Percentiles rank a stretch among this genome's conserved stretches.
phyloP scores from a whole-genome alignment of 1,284 basidiomycete genomes.

The Agaricales sp. region DNA sequence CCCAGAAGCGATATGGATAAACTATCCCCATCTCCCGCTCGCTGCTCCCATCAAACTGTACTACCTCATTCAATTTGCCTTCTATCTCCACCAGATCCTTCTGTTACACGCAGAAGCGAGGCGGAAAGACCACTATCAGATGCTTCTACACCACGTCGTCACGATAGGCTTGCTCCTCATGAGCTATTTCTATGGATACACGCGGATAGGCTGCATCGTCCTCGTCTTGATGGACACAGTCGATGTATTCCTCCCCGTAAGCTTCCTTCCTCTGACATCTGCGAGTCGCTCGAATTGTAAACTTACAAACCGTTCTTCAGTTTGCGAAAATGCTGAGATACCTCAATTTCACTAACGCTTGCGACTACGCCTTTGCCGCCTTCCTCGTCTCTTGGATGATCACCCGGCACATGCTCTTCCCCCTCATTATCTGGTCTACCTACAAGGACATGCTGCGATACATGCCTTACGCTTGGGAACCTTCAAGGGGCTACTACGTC shows the following conservation, averaged over 20 bases:
- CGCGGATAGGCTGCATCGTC: slow-evolving; percentile 80
- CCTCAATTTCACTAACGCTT: slow-evolving; percentile 53
- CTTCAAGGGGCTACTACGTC: slow-evolving; percentile 47
- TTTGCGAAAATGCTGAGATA: slow-evolving; percentile 93
- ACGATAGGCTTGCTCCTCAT: slow-evolving; percentile 71
- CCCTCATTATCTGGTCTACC: slow-evolving; percentile 55
- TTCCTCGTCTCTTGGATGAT: slow-evolving; percentile 88
- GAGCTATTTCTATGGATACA: slow-evolving; percentile 81
- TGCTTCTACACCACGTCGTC: slow-evolving; percentile 93
- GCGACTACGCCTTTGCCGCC: slow-evolving; percentile 70
- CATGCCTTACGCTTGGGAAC: slow-evolving; percentile 49
- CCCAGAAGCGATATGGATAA: slow-evolving; percentile 66
- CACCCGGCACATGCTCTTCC: slow-evolving; percentile 77
- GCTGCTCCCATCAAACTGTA: slow-evolving; percentile 81
- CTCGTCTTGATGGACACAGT: slow-evolving; percentile 91
- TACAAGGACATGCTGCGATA: slow-evolving; percentile 38
- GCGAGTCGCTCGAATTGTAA: slow-evolving; percentile 4
- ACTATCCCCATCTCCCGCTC: slow-evolving; percentile 77
- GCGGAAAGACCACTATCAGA: slow-evolving; percentile 89
- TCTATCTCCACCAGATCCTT: slow-evolving; percentile 88
- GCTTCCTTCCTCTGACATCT: slow-evolving; percentile 20
- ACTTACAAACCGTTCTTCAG: slow-evolving; percentile 26
- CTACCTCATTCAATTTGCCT: slow-evolving; percentile 87
- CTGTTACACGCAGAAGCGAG: slow-evolving; percentile 91
- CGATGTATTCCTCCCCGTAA: slow-evolving; percentile 86